Conservation (phyloP, 805 yeast species). For the Tetrapisispora fleetii region DNA sequence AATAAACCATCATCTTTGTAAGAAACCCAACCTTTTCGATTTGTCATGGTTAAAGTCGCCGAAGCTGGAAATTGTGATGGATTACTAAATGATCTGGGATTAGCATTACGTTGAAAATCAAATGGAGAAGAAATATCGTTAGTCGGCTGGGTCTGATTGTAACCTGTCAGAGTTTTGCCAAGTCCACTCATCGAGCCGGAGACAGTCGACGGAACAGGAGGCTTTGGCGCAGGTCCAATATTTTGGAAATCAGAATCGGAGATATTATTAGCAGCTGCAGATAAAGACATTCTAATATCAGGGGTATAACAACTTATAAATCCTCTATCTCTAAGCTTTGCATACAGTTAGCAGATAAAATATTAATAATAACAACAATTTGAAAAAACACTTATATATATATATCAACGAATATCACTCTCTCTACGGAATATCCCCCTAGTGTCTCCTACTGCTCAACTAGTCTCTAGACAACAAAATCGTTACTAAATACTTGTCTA, state of each 20-base stretch:
- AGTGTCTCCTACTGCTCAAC: no score
- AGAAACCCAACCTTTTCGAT: conserved; percentile 68
- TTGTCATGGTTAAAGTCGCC: conserved; percentile 9
- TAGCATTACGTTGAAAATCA: not conserved
- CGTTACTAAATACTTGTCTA: no score
- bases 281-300: conserved; percentile 31
- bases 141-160: conserved; percentile 30
- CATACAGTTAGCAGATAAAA: no score
- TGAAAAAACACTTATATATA: no score
- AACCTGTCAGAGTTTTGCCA: conserved; percentile 12
- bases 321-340: not conserved
- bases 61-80: not conserved
- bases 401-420: no score
- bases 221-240: conserved; percentile 48
- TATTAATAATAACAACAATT: no score
- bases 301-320: not conserved
- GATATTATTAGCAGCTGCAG: conserved; percentile 36
- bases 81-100: not conserved
- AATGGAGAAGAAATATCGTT: conserved; percentile 19
- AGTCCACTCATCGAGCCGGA: not conserved
- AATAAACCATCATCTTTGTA: conserved; percentile 88
- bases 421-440: no score
- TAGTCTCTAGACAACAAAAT: no score
- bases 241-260: conserved; percentile 41
- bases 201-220: conserved; percentile 29